Percentiles rank a stretch among this genome's conserved stretches.
Evolutionary conservation across 1,139 yeast genomes (phyloP).

Genomic region (Suhomyces guaymorum): DNA sequence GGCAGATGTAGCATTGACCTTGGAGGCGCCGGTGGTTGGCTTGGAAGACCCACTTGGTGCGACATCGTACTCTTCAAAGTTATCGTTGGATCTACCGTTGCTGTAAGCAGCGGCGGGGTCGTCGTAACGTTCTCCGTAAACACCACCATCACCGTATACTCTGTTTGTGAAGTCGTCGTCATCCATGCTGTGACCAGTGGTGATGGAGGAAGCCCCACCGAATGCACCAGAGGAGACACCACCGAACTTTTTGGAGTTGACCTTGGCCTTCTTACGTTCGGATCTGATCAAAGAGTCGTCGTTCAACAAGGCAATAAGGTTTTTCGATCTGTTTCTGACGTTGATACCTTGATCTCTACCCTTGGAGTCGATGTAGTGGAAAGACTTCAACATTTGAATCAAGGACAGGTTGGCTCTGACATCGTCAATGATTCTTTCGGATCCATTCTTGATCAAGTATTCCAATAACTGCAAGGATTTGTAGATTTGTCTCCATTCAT

Average conservation of each 20-base stretch:
- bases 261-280: slow-evolving; percentile 88
- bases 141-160: slow-evolving; percentile 82
- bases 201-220: slow-evolving; percentile 52
- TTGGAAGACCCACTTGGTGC: slow-evolving; percentile 34
- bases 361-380: slow-evolving; percentile 91
- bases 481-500: slow-evolving; percentile 98
- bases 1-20: slow-evolving; percentile 39
- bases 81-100: slow-evolving; percentile 42
- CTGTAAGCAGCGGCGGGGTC: slow-evolving; percentile 50
- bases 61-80: slow-evolving; percentile 74
- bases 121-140: slow-evolving; percentile 68
- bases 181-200: slow-evolving; percentile 42
- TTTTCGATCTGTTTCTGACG: slow-evolving; percentile 88
- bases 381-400: slow-evolving; percentile 85
- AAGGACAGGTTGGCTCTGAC: slow-evolving; percentile 81
- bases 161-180: slow-evolving; percentile 57
- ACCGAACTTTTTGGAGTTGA: slow-evolving; percentile 76
- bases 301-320: slow-evolving; percentile 65
- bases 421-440: slow-evolving; percentile 93
- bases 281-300: slow-evolving; percentile 77
- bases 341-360: slow-evolving; percentile 97
- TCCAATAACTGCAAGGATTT: slow-evolving; percentile 90
- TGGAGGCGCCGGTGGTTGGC: slow-evolving; percentile 48
- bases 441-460: slow-evolving; percentile 86
- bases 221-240: slow-evolving; percentile 58